These are phyloP conservation scores for Lepidium aucheri DNA, from an alignment of 345 rosid genomes.

Conservation along the genomic window DNA sequence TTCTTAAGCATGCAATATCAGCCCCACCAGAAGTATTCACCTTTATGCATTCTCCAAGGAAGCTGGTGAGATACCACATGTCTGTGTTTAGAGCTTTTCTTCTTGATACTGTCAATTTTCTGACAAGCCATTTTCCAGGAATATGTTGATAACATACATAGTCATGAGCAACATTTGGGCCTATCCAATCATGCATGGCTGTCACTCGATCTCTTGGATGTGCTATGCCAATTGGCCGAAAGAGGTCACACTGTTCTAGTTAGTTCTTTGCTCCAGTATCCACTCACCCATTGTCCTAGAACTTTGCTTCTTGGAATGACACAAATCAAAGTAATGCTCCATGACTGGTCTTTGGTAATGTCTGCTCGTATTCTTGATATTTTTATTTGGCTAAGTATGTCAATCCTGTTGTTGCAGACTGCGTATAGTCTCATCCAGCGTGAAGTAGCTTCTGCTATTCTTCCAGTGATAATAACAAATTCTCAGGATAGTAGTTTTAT, in stretches of 20 bases:
- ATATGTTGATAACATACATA: constrained; percentile 55
- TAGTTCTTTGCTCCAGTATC: constrained; percentile 63
- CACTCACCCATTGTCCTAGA: constrained; percentile 78
- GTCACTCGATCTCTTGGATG: constrained; percentile 80
- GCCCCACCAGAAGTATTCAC: constrained; percentile 87
- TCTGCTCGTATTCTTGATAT: neutral
- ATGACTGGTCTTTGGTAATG: neutral
- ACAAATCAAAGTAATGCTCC: constrained; percentile 52
- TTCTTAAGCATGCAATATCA: constrained; percentile 70
- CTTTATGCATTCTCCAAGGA: constrained; percentile 72
- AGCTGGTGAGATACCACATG: constrained; percentile 53
- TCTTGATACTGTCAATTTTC: neutral
- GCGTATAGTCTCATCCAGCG: constrained; percentile 70
- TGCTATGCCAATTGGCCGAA: constrained; percentile 87
- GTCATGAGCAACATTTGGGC: constrained; percentile 55
- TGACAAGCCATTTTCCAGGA: constrained; percentile 39
- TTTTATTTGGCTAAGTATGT: constrained; percentile 5
- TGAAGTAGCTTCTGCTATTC: constrained; percentile 57
- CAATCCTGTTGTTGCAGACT: constrained; percentile 45
- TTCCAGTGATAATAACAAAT: constrained; percentile 56
- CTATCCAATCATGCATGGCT: constrained; percentile 67
- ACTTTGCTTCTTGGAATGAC: constrained; percentile 83
- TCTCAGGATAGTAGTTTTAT: constrained; percentile 43
- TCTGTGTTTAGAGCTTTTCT: constrained; percentile 6
- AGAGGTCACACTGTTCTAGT: constrained; percentile 66